phyloP scores from a whole-genome alignment of 1,284 basidiomycete species.

The Macrocybe sp. region DNA sequence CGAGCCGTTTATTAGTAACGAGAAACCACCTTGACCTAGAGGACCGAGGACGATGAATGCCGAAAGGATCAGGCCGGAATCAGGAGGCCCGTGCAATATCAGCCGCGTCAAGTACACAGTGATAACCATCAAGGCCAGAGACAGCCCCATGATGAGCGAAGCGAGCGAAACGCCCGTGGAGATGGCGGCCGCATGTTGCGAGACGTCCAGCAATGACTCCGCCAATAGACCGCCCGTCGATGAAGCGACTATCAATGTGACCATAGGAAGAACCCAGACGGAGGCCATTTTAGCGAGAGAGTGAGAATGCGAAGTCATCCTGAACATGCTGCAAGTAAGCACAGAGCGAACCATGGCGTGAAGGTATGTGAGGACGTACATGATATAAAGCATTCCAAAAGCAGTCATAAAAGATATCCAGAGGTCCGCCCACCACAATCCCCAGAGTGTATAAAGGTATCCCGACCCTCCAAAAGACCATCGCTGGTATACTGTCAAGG shows the following conservation, averaged over 20 bases:
- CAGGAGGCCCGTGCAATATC: conserved; percentile 16
- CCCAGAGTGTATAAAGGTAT: conserved; percentile 18
- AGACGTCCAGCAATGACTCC: conserved; percentile 11
- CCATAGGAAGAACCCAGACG: conserved; percentile 20
- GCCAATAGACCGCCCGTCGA: conserved; percentile 17
- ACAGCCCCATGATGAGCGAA: conserved; percentile 18
- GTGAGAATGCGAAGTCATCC: conserved; percentile 19
- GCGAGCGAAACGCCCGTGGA: conserved; percentile 17
- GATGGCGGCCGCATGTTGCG: conserved; percentile 12
- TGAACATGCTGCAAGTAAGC: conserved; percentile 1
- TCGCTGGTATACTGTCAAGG: conserved; percentile 15
- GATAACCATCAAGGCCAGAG: conserved; percentile 17
- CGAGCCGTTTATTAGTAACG: conserved; percentile 16
- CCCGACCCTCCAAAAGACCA: conserved; percentile 16
- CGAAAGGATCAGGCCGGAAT: conserved; percentile 15
- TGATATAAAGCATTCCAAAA: conserved; percentile 17
- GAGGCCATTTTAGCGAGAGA: conserved; percentile 15
- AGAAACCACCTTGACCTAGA: conserved; percentile 18
- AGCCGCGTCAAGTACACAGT: conserved; percentile 18
- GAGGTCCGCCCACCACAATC: conserved; percentile 19
- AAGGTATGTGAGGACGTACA: conserved; percentile 10
- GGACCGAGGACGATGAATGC: conserved; percentile 17
- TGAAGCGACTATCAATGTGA: conserved; percentile 18
- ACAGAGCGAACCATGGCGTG: not conserved
- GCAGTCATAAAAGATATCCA: conserved; percentile 14